A percentile compares a stretch with the other conserved stretches of the same genome.
These are phyloP conservation scores for Nakazawaea peltata DNA, from an alignment of 805 yeast genomes.

Conservation along the genomic window DNA sequence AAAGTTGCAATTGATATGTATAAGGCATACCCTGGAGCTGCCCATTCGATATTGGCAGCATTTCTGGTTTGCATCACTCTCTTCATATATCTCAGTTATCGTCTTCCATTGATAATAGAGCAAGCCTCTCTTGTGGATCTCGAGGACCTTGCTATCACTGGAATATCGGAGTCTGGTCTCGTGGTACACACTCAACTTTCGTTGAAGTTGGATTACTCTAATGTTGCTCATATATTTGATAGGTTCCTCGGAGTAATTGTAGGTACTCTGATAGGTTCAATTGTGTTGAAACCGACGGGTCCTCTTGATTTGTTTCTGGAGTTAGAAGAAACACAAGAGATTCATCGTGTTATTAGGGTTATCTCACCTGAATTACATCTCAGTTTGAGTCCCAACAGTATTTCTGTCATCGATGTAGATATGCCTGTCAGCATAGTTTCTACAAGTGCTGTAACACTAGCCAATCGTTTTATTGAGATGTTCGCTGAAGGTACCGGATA, in stretches of 20 bases:
- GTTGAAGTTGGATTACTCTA: conserved; percentile 13
- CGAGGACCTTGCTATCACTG: conserved; percentile 8
- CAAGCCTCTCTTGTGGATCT: conserved; percentile 8
- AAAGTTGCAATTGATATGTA: not conserved
- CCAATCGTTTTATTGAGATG: not conserved
- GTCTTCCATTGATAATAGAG: too few relatives aligned
- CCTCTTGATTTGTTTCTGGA: conserved; percentile 12
- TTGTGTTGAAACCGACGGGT: conserved; percentile 3
- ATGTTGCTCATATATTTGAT: conserved; percentile 10
- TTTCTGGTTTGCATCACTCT: not conserved
- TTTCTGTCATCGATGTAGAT: conserved; percentile 10
- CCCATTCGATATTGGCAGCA: conserved; percentile 1
- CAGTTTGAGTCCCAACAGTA: not conserved
- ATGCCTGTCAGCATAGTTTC: conserved; percentile 10
- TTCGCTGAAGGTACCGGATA: not conserved
- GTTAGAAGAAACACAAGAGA: not conserved
- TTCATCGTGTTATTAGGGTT: conserved; percentile 3
- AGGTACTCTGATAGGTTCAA: conserved; percentile 5
- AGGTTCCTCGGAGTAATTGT: conserved; percentile 1
- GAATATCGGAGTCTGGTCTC: conserved; percentile 13
- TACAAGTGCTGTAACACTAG: conserved; percentile 4
- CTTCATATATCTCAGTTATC: too few relatives aligned
- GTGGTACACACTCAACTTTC: conserved; percentile 8
- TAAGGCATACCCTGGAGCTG: conserved; percentile 2
- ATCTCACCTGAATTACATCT: conserved; percentile 2